These are phyloP conservation scores for Lactifluus volemus DNA, from an alignment of 768 basidiomycete species.

Conservation along the genomic window DNA sequence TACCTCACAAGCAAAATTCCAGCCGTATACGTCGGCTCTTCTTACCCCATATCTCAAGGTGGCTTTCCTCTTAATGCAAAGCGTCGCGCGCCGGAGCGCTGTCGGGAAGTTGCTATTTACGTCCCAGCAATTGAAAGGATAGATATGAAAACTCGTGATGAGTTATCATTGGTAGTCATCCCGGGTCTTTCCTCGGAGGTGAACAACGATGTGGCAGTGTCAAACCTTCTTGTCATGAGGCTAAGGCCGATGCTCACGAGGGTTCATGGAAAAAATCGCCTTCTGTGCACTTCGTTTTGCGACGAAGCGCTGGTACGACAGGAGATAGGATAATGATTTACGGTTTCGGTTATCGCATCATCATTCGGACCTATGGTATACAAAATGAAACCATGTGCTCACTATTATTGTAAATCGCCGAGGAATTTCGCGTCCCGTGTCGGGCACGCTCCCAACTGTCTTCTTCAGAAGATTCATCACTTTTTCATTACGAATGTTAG, in stretches of 20 bases:
- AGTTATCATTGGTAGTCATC: background rate
- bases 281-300: background rate
- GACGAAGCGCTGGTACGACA: background rate
- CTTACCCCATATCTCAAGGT: background rate
- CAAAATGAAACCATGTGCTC: background rate
- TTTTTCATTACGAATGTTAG: no score
- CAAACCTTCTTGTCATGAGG: background rate
- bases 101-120: background rate
- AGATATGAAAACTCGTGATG: background rate
- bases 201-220: background rate
- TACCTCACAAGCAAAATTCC: background rate
- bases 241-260: background rate
- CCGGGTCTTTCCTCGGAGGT: background rate
- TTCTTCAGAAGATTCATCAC: no score
- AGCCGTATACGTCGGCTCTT: background rate
- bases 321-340: no score
- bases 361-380: no score
- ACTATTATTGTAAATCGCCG: background rate
- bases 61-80: background rate
- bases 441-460: no score
- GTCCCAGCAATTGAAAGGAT: background rate
- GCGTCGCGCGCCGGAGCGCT: background rate
- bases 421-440: no score
- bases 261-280: background rate
- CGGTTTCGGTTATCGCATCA: no score